phyloP scores from a whole-genome alignment of 805 yeast species.

The Yarrowia bubula region DNA sequence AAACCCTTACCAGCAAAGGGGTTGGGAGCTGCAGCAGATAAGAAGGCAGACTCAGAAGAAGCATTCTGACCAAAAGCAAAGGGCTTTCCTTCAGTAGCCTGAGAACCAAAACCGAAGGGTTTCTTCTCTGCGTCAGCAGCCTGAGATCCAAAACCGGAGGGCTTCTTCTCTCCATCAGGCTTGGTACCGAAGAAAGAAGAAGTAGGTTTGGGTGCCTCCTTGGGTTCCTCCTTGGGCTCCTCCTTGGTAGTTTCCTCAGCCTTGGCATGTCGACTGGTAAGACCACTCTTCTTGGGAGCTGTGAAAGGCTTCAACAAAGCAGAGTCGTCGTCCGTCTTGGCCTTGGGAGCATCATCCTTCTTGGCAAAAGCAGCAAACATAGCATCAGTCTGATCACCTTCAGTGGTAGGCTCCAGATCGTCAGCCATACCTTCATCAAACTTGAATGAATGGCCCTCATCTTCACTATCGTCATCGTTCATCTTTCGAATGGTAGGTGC shows the following conservation, averaged over 20 bases:
- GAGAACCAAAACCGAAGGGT: too few relatives aligned
- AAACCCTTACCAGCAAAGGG: slow-evolving; percentile 13
- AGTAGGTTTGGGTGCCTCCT: neutral
- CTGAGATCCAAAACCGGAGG: too few relatives aligned
- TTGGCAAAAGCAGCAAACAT: neutral
- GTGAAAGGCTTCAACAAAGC: neutral
- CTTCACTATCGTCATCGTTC: slow-evolving; percentile 12
- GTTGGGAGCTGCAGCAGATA: neutral
- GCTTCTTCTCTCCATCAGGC: too few relatives aligned
- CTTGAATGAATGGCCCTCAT: slow-evolving; percentile 2
- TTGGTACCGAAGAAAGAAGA: too few relatives aligned
- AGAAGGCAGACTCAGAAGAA: neutral
- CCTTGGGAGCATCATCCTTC: neutral
- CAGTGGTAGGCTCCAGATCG: slow-evolving; percentile 19
- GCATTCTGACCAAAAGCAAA: neutral
- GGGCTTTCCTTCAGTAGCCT: neutral
- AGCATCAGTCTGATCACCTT: neutral
- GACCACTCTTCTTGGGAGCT: slow-evolving; percentile 10
- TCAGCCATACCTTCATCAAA: slow-evolving; percentile 18
- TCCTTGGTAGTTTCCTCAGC: slow-evolving; percentile 4
- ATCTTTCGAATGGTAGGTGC: neutral
- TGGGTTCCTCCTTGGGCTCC: neutral
- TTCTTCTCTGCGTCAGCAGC: too few relatives aligned
- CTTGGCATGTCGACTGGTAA: slow-evolving; percentile 21
- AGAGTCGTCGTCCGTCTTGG: neutral